Percentiles rank a stretch among this genome's conserved stretches.
Conservation (phyloP, 2,329 filamentous ascomycete genomes). For the Cytospora schulzeri region DNA sequence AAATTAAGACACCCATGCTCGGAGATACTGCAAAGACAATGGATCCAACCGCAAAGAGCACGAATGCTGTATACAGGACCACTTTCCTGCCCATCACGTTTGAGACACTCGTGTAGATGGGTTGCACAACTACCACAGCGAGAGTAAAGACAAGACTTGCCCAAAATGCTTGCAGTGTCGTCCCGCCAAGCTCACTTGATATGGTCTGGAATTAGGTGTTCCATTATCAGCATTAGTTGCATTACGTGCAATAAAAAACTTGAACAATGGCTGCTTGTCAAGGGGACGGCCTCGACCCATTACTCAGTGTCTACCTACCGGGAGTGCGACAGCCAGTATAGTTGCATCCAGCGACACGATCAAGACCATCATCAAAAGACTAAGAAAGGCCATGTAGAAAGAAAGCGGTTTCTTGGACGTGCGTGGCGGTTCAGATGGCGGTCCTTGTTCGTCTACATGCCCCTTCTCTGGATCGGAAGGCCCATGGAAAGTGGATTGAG, state of each 20-base stretch:
- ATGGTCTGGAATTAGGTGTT: conserved; percentile 19
- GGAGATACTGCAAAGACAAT: conserved; percentile 53
- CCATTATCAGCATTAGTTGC: no score
- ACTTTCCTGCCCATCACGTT: conserved; percentile 36
- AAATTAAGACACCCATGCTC: conserved; percentile 36
- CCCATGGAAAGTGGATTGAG: no score
- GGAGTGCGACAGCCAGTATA: conserved; percentile 31
- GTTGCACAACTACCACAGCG: conserved; percentile 29
- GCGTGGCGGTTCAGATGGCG: no score
- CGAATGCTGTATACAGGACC: conserved; percentile 32
- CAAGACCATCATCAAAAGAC: conserved; percentile 11
- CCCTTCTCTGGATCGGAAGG: no score
- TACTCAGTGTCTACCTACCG: conserved; percentile 24
- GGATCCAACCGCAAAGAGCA: conserved; percentile 26
- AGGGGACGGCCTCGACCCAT: no score
- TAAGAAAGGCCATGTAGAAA: no score
- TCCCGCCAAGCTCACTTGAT: conserved; percentile 26
- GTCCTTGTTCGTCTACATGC: no score
- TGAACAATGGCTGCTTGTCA: no score
- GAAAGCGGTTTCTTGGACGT: no score
- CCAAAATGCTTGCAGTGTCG: conserved; percentile 35
- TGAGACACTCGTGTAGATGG: conserved; percentile 31
- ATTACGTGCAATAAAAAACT: no score
- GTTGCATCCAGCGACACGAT: conserved; percentile 31
- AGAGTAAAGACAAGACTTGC: conserved; percentile 37